Evolutionary conservation across 352 stramenopile genomes (phyloP), one percentile per base, ranked within the genome.

Genomic region (Thraustochytrium striatum): DNA sequence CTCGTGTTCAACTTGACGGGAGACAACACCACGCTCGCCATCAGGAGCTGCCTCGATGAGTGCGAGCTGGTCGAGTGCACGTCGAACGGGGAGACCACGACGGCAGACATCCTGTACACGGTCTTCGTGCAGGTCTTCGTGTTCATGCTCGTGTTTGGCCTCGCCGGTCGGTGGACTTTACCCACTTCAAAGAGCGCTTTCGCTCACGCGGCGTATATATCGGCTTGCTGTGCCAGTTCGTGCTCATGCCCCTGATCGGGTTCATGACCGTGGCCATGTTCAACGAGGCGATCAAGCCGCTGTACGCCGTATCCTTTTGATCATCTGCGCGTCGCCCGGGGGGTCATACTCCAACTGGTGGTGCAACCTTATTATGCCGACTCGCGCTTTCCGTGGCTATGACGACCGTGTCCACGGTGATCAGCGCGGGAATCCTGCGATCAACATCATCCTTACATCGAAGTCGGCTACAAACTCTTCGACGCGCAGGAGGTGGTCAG

Each of bases 211-310:
- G 70, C 30, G 70, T 80, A 2, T 70, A 72, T 28, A 75, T 80
- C 28, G 70, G 70, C 28, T n/a, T 80, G 13, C 19, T 41, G 36
- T 79, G 55, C 70, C 70, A 80, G 58, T 80, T 80, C 32, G 33
- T 80, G 13, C 58, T 80, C 21, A 80, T 80, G 70, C 70, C 70
- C 8, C 58, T 80, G 0, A 80, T 80, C 43, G 70, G 70, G n/a
- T 80, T 80, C 36, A 9, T 80, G 21, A 57, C 58, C 5, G 70
- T 80, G 2, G 55, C 57, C 41, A 73, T 73, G 28, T 80, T 80
- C 43, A 30, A 75, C 8, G 2, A 41, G 25, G 16, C 39, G 25
- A 16, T 80, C 39, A 32, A 73, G 38, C 70, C 70, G 9, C 38
- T 80, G n/a, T 69, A 80, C 35, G 70, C 70, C 9, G 58, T 80